phyloP scores from a whole-genome alignment of 768 basidiomycete species.

The Phanerochaete carnosa region DNA sequence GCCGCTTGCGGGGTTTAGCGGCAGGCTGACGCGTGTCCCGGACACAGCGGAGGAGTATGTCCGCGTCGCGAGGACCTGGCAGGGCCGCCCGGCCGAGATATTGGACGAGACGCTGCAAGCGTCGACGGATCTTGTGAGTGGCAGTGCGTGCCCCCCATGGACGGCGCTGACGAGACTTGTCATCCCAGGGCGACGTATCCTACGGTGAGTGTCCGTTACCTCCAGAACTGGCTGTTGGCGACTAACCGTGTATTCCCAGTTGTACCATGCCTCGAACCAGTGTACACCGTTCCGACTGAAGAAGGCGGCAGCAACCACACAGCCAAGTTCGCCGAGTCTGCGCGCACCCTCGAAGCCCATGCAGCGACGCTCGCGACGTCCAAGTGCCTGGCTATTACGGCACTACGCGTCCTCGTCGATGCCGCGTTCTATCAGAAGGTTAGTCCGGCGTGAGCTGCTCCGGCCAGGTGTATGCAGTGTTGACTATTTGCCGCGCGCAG shows the following conservation, averaged over 20 bases:
- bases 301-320: slow-evolving; percentile 78
- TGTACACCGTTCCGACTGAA: slow-evolving; percentile 58
- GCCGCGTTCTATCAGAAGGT: slow-evolving; percentile 56
- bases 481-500: neutral
- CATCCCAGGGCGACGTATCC: slow-evolving; percentile 65
- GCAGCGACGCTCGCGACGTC: slow-evolving; percentile 50
- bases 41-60: slow-evolving; percentile 50
- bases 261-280: slow-evolving; percentile 25
- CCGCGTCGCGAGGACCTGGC: slow-evolving; percentile 41
- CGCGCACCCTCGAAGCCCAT: slow-evolving; percentile 60
- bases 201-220: slow-evolving; percentile 38
- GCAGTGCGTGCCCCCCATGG: neutral
- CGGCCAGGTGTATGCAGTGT: neutral
- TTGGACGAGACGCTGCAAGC: slow-evolving; percentile 42
- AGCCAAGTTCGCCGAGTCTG: slow-evolving; percentile 57
- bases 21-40: neutral
- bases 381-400: slow-evolving; percentile 62
- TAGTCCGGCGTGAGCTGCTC: slow-evolving; percentile 10
- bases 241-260: slow-evolving; percentile 1
- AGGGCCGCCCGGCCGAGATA: slow-evolving; percentile 35
- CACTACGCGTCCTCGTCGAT: slow-evolving; percentile 57
- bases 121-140: slow-evolving; percentile 79
- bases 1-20: neutral
- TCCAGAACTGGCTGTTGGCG: neutral
- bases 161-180: slow-evolving; percentile 7